phyloP scores from a whole-genome alignment of 2,329 filamentous ascomycete species.

The Ophiocordyceps camponoti-rufipedis region DNA sequence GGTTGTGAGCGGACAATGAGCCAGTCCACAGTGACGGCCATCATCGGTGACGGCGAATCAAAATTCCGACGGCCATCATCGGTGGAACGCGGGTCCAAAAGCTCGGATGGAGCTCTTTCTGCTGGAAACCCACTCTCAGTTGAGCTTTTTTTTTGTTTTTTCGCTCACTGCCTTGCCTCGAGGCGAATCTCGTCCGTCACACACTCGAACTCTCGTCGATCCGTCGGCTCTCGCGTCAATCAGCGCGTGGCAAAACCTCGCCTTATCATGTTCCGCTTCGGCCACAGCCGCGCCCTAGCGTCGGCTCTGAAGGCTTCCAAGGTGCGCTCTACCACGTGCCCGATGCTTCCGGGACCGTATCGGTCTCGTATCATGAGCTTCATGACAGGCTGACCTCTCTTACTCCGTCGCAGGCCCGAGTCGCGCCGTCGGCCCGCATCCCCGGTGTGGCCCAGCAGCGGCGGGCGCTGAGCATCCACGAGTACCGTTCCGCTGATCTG shows the following conservation, averaged over 20 bases:
- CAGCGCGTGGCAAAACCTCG: conserved; percentile 4
- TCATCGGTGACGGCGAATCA: not conserved
- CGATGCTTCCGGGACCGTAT: not conserved
- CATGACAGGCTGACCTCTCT: not conserved
- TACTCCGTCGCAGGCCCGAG: conserved; percentile 7
- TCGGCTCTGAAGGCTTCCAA: conserved; percentile 62
- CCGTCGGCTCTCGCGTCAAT: conserved; percentile 1
- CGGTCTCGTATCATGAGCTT: not conserved
- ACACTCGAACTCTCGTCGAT: not conserved
- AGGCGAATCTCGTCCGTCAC: conserved; percentile 2
- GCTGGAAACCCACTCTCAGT: conserved; percentile 3
- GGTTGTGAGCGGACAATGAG: too few species aligned
- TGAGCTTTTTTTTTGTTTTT: conserved; percentile 3
- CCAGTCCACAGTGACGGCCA: too few species aligned
- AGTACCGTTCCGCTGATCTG: conserved; percentile 90
- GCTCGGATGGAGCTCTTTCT: conserved; percentile 2
- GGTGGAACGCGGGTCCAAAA: conserved; percentile 7
- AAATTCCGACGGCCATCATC: conserved; percentile 3
- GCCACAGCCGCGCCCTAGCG: conserved; percentile 63
- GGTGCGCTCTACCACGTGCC: conserved; percentile 28
- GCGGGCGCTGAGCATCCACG: conserved; percentile 88
- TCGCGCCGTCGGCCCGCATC: conserved; percentile 32
- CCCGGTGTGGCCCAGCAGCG: conserved; percentile 59
- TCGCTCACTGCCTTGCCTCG: not conserved
- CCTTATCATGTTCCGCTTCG: conserved; percentile 67